Percentiles rank a stretch among this genome's conserved stretches.
Conservation (phyloP, 2,329 filamentous ascomycete species). For the Pyrenophora seminiperda region DNA sequence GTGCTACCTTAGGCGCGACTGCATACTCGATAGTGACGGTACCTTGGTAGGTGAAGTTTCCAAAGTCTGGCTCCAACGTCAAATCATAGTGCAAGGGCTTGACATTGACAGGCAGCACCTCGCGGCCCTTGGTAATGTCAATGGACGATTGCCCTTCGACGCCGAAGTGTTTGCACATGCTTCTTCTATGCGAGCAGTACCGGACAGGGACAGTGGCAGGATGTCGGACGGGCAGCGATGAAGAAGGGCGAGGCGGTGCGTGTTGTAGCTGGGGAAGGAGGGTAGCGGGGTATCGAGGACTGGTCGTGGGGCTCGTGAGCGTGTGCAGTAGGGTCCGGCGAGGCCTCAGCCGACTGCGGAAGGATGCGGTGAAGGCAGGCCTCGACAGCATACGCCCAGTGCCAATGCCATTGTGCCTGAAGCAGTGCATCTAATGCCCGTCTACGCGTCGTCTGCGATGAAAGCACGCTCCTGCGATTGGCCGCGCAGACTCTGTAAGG, state of each 20-base stretch:
- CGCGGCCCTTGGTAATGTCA: conserved; percentile 69
- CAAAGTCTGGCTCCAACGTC: conserved; percentile 87
- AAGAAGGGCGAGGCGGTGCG: conserved; percentile 26
- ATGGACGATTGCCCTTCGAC: conserved; percentile 61
- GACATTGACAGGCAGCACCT: conserved; percentile 90
- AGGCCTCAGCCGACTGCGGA: conserved; percentile 26
- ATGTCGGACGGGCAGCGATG: conserved; percentile 23
- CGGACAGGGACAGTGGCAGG: conserved; percentile 43
- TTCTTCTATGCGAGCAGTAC: conserved; percentile 76
- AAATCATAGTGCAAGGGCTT: conserved; percentile 91
- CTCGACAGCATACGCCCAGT: conserved; percentile 13
- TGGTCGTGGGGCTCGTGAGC: conserved; percentile 32
- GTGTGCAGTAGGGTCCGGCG: conserved; percentile 34
- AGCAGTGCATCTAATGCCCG: conserved; percentile 39
- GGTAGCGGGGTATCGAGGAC: conserved; percentile 37
- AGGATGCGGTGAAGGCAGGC: conserved; percentile 28
- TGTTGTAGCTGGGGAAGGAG: conserved; percentile 24
- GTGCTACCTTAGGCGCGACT: neutral
- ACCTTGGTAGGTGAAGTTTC: conserved; percentile 85
- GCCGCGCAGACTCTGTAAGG: conserved; percentile 20
- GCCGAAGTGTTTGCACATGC: conserved; percentile 71
- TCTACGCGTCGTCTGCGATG: conserved; percentile 17
- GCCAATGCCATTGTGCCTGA: conserved; percentile 40
- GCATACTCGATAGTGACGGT: conserved; percentile 78
- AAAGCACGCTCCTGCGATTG: conserved; percentile 28